Percentiles rank a stretch among this genome's conserved stretches.
Evolutionary conservation across 441 rosid genomes (phyloP).

Genomic region (Pelargonium fulgidum): DNA sequence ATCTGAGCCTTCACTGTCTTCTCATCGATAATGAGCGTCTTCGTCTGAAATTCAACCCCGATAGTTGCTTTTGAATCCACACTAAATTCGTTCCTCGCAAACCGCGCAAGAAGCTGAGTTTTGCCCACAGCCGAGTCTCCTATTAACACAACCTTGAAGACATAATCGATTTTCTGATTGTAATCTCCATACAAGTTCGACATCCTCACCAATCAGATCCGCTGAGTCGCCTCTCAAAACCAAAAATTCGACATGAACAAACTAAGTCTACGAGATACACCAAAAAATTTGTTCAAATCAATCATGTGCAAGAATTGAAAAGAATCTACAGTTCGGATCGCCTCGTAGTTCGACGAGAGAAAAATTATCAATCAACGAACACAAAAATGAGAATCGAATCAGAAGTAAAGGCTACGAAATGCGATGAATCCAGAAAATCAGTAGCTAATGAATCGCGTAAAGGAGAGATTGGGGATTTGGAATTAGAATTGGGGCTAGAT

Average conservation of each 20-base stretch:
- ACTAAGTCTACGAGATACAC: neutral
- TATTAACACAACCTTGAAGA: slow-evolving; percentile 21
- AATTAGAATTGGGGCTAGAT: neutral
- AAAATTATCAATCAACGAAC: neutral
- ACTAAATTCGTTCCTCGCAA: slow-evolving; percentile 21
- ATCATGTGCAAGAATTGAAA: neutral
- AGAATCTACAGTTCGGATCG: neutral
- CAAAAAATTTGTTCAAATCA: neutral
- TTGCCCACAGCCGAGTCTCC: slow-evolving; percentile 25
- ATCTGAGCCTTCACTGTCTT: slow-evolving; percentile 26
- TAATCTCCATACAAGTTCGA: slow-evolving; percentile 19
- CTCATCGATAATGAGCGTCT: slow-evolving; percentile 20
- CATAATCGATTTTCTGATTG: slow-evolving; percentile 23
- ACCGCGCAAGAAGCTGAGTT: slow-evolving; percentile 23
- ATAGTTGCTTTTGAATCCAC: slow-evolving; percentile 24
- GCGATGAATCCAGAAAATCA: too few species aligned
- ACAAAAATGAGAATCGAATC: neutral
- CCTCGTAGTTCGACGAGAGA: neutral
- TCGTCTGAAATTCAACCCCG: slow-evolving; percentile 25
- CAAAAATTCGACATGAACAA: neutral
- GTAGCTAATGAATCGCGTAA: neutral
- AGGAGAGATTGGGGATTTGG: neutral
- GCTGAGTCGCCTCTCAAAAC: neutral
- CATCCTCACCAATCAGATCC: slow-evolving; percentile 10
- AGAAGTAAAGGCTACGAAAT: neutral